phyloP scores from a whole-genome alignment of 106 monocot species.

The Dendrobium huoshanense region DNA sequence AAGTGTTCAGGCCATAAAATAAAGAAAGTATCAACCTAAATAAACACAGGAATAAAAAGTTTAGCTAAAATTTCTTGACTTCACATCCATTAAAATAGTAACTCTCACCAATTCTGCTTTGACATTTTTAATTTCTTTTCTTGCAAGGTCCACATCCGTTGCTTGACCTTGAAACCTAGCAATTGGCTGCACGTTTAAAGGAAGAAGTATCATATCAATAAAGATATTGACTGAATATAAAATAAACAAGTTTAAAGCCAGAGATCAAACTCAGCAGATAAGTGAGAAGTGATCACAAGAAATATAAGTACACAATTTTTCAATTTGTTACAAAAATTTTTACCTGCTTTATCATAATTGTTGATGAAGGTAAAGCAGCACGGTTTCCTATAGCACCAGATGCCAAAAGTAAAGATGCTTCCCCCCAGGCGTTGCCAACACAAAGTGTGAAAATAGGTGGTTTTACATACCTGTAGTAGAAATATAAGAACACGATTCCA shows the following conservation, averaged over 20 bases:
- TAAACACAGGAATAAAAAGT: background rate
- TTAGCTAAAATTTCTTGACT: background rate
- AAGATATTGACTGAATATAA: background rate
- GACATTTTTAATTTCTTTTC: conserved; percentile 86
- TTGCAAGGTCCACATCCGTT: conserved; percentile 76
- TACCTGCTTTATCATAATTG: conserved; percentile 97
- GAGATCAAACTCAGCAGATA: background rate
- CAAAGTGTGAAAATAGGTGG: conserved; percentile 93
- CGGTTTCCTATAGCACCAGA: conserved; percentile 93
- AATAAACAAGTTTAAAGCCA: background rate
- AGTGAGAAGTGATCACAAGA: background rate
- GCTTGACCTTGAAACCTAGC: conserved; percentile 92
- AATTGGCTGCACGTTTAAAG: conserved; percentile 60
- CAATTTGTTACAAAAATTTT: background rate
- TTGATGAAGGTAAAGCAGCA: conserved; percentile 89
- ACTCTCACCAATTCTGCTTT: conserved; percentile 69
- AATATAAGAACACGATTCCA: background rate
- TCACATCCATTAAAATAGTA: background rate
- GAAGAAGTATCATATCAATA: background rate
- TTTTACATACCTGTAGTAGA: conserved; percentile 54
- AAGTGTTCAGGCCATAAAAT: background rate
- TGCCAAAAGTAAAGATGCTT: conserved; percentile 90
- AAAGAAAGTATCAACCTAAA: background rate
- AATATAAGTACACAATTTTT: background rate
- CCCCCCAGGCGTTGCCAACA: conserved; percentile 99